These are phyloP conservation scores for Jaapia argillacea DNA, from an alignment of 768 basidiomycete species.

Conservation along the genomic window DNA sequence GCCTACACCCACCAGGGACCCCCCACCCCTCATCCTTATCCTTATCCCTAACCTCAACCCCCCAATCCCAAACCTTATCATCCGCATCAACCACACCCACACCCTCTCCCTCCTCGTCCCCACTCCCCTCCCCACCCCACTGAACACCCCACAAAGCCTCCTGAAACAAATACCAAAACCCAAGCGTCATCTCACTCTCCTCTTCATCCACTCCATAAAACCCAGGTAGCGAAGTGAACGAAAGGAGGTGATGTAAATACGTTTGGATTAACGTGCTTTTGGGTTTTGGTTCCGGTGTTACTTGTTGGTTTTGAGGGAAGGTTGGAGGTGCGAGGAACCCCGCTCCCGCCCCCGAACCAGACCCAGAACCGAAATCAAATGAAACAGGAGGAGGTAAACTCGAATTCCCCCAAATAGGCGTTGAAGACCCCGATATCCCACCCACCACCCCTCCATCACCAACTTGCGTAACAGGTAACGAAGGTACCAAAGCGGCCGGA, in stretches of 20 bases:
- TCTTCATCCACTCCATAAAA: conserved; percentile 80
- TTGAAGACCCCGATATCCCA: too few species aligned
- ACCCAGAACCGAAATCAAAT: neutral
- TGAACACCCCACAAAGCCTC: conserved; percentile 74
- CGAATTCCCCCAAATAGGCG: too few species aligned
- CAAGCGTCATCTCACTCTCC: conserved; percentile 78
- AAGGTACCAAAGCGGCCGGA: neutral
- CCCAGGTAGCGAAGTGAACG: conserved; percentile 65
- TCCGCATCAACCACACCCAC: neutral
- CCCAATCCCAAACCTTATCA: neutral
- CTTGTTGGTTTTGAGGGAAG: conserved; percentile 18
- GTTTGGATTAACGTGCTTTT: conserved; percentile 51
- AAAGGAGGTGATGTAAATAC: conserved; percentile 61
- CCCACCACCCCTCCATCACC: too few species aligned
- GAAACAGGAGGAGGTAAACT: neutral
- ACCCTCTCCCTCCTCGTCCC: conserved; percentile 13
- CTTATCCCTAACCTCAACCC: conserved; percentile 23
- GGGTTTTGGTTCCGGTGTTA: conserved; percentile 21
- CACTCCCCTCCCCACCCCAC: conserved; percentile 29
- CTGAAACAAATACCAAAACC: conserved; percentile 88
- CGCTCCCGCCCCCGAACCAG: too few species aligned
- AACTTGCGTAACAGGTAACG: too few species aligned
- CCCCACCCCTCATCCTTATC: conserved; percentile 20
- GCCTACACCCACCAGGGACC: neutral
- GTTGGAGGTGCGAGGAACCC: conserved; percentile 12